Conservation (phyloP, 805 yeast species). For the Komagataella ulmi region DNA sequence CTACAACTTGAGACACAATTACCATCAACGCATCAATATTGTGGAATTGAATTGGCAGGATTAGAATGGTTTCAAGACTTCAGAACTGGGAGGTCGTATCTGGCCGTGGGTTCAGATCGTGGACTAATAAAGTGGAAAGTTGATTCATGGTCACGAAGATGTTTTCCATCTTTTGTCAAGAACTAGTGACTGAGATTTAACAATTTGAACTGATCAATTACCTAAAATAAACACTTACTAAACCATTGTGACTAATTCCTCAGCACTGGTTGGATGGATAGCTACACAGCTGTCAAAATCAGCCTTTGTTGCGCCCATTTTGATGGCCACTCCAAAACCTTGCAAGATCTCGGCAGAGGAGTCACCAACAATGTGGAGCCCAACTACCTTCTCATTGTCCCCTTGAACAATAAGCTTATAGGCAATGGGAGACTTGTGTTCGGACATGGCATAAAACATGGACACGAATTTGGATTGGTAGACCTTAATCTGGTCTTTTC, state of each 20-base stretch:
- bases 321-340: conserved; percentile 96
- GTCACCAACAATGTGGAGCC: conserved; percentile 90
- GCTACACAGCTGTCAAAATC: conserved; percentile 96
- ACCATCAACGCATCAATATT: conserved; percentile 2
- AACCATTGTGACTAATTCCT: conserved; percentile 80
- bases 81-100: conserved; percentile 25
- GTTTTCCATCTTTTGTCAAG: conserved; percentile 37
- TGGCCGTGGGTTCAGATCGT: conserved; percentile 50
- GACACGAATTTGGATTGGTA: conserved; percentile 78
- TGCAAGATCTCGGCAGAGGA: conserved; percentile 84
- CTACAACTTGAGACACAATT: background rate
- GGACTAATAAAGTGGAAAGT: conserved; percentile 64
- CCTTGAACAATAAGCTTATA: conserved; percentile 73
- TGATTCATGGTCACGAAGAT: conserved; percentile 48
- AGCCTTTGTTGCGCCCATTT: conserved; percentile 97
- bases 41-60: conserved; percentile 37
- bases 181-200: background rate
- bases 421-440: conserved; percentile 71
- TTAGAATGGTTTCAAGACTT: conserved; percentile 35
- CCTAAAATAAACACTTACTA: background rate
- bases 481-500: conserved; percentile 65
- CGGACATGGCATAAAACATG: conserved; percentile 87
- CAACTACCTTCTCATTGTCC: conserved; percentile 83
- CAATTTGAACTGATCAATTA: background rate
- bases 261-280: conserved; percentile 97